These are phyloP conservation scores for Elsinoe perseae DNA, from an alignment of 2,329 filamentous ascomycete species.

Conservation along the genomic window DNA sequence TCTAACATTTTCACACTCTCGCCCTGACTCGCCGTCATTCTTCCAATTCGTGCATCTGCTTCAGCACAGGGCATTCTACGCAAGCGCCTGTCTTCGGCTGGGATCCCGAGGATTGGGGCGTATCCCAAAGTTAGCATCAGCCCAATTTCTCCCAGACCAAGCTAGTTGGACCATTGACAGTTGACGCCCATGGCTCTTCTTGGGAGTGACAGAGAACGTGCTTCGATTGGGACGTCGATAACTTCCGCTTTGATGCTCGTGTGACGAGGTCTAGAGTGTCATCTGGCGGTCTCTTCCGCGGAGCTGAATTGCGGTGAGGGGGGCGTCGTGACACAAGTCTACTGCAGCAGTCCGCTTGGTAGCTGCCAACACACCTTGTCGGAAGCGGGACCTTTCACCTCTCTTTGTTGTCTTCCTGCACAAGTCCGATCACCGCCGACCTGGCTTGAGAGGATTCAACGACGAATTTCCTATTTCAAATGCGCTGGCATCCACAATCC, in stretches of 20 bases:
- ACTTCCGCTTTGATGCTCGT: neutral
- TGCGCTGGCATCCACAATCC: neutral
- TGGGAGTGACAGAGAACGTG: conserved; percentile 10
- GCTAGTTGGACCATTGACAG: conserved; percentile 12
- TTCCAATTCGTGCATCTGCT: conserved; percentile 9
- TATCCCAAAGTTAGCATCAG: conserved; percentile 12
- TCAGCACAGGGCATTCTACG: neutral
- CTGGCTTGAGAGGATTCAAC: neutral
- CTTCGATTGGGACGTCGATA: neutral
- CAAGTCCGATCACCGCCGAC: neutral
- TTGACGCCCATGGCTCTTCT: conserved; percentile 12
- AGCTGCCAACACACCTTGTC: neutral
- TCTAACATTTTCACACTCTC: neutral
- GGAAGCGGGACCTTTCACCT: neutral
- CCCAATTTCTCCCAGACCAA: conserved; percentile 4
- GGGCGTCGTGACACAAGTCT: neutral
- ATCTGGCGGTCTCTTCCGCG: neutral
- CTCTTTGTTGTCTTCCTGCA: neutral
- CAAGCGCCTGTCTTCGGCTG: neutral
- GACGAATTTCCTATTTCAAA: neutral
- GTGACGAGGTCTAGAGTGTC: neutral
- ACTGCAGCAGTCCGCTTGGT: neutral
- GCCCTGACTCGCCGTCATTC: conserved; percentile 5
- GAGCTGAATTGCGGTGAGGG: neutral
- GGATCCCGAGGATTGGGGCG: conserved; percentile 4